Percentiles rank a stretch among this genome's conserved stretches.
phyloP scores from a whole-genome alignment of 768 basidiomycete species.

The Amanita pseudoporphyria region DNA sequence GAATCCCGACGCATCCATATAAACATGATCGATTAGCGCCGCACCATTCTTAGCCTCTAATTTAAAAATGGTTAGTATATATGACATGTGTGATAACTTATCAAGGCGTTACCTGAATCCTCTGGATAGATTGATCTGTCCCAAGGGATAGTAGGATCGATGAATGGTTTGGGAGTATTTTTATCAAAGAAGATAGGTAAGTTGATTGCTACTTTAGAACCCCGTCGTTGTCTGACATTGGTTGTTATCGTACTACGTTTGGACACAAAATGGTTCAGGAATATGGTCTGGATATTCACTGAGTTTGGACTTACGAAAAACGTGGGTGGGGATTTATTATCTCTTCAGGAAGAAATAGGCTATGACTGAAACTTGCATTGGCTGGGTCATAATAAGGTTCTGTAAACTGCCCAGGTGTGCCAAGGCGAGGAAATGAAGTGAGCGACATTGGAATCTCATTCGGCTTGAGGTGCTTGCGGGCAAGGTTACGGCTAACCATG shows the following conservation, averaged over 20 bases:
- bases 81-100: background rate
- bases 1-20: slow-evolving; percentile 99
- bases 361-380: slow-evolving; percentile 79
- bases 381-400: slow-evolving; percentile 70
- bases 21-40: slow-evolving; percentile 88
- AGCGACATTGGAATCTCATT: slow-evolving; percentile 90
- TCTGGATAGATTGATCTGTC: too few species aligned
- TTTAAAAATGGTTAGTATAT: slow-evolving; percentile 3
- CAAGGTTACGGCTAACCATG: too few species aligned
- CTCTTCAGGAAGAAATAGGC: slow-evolving; percentile 90
- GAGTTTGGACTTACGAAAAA: slow-evolving; percentile 75
- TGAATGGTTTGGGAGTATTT: too few species aligned
- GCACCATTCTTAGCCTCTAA: slow-evolving; percentile 89
- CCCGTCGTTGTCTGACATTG: too few species aligned
- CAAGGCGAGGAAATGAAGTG: too few species aligned
- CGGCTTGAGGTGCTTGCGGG: slow-evolving; percentile 68
- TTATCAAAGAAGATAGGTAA: too few species aligned
- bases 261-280: slow-evolving; percentile 7
- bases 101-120: slow-evolving; percentile 63
- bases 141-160: too few species aligned
- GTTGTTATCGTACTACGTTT: slow-evolving; percentile 82
- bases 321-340: slow-evolving; percentile 96
- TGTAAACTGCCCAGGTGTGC: too few species aligned
- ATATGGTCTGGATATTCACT: too few species aligned
- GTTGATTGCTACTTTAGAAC: too few species aligned